These are phyloP conservation scores for Caloboletus firmus DNA, from an alignment of 1,284 basidiomycete genomes.

Conservation along the genomic window DNA sequence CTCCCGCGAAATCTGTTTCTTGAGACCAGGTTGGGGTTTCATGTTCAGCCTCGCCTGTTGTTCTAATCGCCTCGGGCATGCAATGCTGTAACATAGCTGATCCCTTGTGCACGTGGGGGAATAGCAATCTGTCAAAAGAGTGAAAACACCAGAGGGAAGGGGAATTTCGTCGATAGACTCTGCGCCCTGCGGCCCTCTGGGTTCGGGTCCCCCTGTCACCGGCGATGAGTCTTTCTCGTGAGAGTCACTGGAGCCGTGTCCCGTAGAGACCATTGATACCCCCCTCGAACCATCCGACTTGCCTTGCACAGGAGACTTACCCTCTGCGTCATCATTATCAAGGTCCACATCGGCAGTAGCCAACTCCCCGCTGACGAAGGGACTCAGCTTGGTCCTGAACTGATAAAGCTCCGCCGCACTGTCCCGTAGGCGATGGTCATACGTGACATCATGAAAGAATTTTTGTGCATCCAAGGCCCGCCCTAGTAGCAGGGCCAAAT, in stretches of 20 bases:
- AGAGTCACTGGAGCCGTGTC: constrained; percentile 42
- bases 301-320: constrained; percentile 35
- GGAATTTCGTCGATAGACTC: constrained; percentile 61
- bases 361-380: constrained; percentile 77
- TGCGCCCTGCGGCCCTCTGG: constrained; percentile 45
- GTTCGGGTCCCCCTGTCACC: constrained; percentile 35
- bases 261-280: constrained; percentile 38
- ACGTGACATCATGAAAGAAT: constrained; percentile 99
- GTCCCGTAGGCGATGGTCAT: constrained; percentile 94
- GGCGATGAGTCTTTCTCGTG: constrained; percentile 45
- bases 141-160: constrained; percentile 94
- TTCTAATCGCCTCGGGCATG: constrained; percentile 91
- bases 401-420: constrained; percentile 91
- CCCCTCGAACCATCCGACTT: constrained; percentile 20
- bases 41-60: constrained; percentile 91
- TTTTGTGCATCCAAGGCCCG: constrained; percentile 97
- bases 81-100: constrained; percentile 93
- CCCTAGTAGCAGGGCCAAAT: constrained; percentile 91
- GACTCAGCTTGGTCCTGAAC: constrained; percentile 77
- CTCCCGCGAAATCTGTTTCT: constrained; percentile 79
- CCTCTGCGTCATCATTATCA: constrained; percentile 32
- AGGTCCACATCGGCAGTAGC: constrained; percentile 30
- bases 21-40: constrained; percentile 89
- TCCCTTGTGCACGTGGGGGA: constrained; percentile 96
- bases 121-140: constrained; percentile 95